phyloP scores from a whole-genome alignment of 257 asterid genomes.

The Solanum corneliomulleri region DNA sequence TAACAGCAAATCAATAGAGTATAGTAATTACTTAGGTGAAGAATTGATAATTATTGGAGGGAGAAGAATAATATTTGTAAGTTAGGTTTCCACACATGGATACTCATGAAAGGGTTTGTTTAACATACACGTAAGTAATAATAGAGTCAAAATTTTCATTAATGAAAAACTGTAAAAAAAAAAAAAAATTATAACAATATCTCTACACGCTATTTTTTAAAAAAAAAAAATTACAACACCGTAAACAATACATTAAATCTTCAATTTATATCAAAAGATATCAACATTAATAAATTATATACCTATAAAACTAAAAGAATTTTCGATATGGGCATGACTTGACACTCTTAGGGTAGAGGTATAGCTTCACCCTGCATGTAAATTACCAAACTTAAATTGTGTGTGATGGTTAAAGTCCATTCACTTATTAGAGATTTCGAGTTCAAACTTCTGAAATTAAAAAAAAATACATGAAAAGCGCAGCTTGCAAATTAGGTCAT shows the following conservation, averaged over 20 bases:
- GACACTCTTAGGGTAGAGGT: neutral
- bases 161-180: neutral
- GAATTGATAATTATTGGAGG: neutral
- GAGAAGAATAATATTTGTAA: neutral
- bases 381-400: neutral
- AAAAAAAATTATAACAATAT: neutral
- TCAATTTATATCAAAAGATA: neutral
- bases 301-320: too few species aligned
- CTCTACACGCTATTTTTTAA: accelerated
- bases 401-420: neutral
- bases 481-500: accelerated
- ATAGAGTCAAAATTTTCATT: neutral
- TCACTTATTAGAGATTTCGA: neutral
- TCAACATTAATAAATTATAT: too few species aligned
- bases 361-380: neutral
- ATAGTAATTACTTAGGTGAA: neutral
- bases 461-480: neutral
- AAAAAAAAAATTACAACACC: neutral
- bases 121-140: neutral
- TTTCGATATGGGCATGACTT: neutral
- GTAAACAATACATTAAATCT: neutral
- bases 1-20: neutral
- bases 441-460: neutral
- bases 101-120: neutral
- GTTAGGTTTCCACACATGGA: neutral